These are phyloP conservation scores for Sherardia arvensis DNA, from an alignment of 257 asterid genomes.

Conservation along the genomic window DNA sequence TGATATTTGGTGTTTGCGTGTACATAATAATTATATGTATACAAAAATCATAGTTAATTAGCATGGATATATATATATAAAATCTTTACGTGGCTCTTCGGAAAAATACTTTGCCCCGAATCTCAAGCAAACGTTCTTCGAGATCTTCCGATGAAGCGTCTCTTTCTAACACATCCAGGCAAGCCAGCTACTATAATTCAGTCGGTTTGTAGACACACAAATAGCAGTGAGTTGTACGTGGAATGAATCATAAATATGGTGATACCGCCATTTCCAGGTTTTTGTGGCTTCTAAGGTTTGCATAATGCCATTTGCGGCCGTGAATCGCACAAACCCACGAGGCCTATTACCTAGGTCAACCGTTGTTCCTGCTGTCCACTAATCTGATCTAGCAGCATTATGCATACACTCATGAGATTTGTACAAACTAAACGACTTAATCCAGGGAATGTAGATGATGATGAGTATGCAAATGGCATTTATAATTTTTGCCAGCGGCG, in stretches of 20 bases:
- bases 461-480: neutral
- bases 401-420: neutral
- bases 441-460: neutral
- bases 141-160: neutral
- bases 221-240: neutral
- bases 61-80: too few species aligned
- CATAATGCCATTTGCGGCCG: neutral
- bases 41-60: too few species aligned
- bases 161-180: neutral
- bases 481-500: too few species aligned
- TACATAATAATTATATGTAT: too few species aligned
- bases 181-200: neutral
- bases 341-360: slow-evolving; percentile 1
- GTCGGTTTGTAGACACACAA: slow-evolving; percentile 1
- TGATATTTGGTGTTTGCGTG: too few species aligned
- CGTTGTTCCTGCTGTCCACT: slow-evolving; percentile 13
- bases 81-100: neutral
- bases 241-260: neutral
- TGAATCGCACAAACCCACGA: neutral
- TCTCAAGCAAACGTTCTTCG: too few species aligned
- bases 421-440: neutral
- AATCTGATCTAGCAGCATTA: slow-evolving; percentile 3
- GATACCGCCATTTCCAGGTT: neutral
- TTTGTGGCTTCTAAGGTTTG: neutral
- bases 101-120: neutral